Percentiles rank a stretch among this genome's conserved stretches.
Conservation (phyloP, 257 asterid genomes). For the Solanum chaucha region DNA sequence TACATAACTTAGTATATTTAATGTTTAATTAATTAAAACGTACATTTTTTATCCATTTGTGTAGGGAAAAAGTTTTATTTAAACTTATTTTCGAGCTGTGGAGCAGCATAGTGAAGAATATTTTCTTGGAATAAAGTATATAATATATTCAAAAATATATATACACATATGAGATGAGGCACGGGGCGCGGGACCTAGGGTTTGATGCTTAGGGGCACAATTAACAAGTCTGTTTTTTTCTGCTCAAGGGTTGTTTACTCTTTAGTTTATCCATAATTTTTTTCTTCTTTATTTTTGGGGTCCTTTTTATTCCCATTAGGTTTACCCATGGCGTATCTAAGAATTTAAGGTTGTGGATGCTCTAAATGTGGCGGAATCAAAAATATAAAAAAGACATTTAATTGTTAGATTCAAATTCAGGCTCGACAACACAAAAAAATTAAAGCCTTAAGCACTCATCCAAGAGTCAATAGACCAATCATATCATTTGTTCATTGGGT, state of each 20-base stretch:
- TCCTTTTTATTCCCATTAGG: neutral
- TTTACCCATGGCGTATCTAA: no score
- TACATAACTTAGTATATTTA: neutral
- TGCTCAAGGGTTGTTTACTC: neutral
- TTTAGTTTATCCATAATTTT: neutral
- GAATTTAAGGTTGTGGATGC: no score
- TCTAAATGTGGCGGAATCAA: fast-evolving
- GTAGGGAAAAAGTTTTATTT: neutral
- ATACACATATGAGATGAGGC: slow-evolving; percentile 26
- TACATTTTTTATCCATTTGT: neutral
- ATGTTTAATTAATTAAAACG: neutral
- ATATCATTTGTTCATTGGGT: no score
- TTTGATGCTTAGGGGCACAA: slow-evolving; percentile 23
- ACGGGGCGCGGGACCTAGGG: slow-evolving; percentile 89
- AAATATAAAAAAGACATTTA: no score
- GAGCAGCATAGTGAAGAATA: neutral
- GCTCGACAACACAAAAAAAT: no score
- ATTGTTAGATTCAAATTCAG: no score
- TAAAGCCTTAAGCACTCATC: no score
- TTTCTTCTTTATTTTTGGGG: neutral
- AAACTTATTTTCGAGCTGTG: neutral
- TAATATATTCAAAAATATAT: neutral
- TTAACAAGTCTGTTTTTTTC: neutral
- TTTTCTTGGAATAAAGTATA: neutral
- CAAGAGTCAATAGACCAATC: no score